A percentile compares a stretch with the other conserved stretches of the same genome.
These are phyloP conservation scores for Buddleja alternifolia DNA, from an alignment of 257 asterid species.

Conservation along the genomic window DNA sequence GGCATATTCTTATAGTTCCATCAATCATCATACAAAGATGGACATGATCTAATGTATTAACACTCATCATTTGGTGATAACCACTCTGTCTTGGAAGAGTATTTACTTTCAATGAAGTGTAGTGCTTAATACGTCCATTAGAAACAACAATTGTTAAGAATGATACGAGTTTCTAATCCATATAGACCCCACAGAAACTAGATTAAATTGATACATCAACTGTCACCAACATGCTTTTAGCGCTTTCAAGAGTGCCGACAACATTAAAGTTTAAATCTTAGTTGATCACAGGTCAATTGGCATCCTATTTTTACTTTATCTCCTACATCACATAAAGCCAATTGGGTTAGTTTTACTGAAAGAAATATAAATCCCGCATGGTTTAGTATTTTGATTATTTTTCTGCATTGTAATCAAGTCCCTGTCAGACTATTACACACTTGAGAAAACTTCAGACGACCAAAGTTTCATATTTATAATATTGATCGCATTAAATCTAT, in stretches of 20 bases:
- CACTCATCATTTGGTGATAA: neutral
- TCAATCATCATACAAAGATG: neutral
- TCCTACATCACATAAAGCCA: conserved; percentile 13
- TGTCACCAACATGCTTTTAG: neutral
- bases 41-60: neutral
- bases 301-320: neutral
- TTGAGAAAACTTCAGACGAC: neutral
- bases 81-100: conserved; percentile 8
- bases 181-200: neutral
- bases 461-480: neutral
- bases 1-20: conserved; percentile 18
- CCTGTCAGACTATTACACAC: too few relatives aligned
- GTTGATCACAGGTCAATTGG: conserved; percentile 14
- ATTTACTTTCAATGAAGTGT: neutral
- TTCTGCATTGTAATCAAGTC: too few relatives aligned
- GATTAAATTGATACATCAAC: conserved; percentile 18
- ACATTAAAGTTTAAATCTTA: neutral
- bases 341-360: conserved; percentile 7
- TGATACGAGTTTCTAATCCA: neutral
- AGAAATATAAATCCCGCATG: too few relatives aligned
- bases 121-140: neutral
- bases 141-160: neutral
- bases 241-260: neutral
- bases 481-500: neutral
- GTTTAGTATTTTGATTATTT: too few relatives aligned